Base-by-base conservation (phyloP, 1,284 basidiomycete species). In the Pascua guehoae region DNA sequence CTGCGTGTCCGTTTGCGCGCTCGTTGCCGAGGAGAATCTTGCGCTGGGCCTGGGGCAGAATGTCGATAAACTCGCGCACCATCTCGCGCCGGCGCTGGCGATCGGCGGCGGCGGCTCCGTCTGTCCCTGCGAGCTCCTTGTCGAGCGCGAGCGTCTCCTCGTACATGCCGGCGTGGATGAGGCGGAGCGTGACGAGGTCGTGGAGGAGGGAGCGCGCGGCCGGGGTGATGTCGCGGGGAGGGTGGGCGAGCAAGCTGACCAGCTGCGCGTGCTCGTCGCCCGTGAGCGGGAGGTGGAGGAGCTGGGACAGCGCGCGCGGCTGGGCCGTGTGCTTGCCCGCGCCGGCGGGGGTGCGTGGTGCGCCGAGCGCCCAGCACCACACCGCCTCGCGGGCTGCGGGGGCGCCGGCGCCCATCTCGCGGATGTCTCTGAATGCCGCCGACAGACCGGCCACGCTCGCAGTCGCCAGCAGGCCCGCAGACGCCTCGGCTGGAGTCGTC, bases 141-240 rank as follows among this genome's bases (percentile, higher is more conserved):
- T 91, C 89, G 39, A 89, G 80, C 71, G 86, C 86, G 61, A 91
- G 82, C 1, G 88, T 88, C 38, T 85, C 84, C 0, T 83, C 79
- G 67, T 88, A 86, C 59, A 84, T 82, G 5, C 89, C 89, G 8
- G 81, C 81, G 67, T 90, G 87, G 38, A 91, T 83, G 5, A 91
- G 81, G 12, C 89, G 85, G 10, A 88, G 83, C 55, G 86, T 89
- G 38, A 90, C 81, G n/a, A 92, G 81, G 66, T 91, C 88, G 71
- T 91, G 89, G 0, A 92, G 74, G 12, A 85, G 78, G 2, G 84
- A 80, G 17, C 86, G 74, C 1, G 84, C 83, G 0, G 78, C 60
- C 0, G 79, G 58, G 0, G 83, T 72, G 24, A 86, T 72, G 36
- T 78, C 66, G 40, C 79, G 63, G 0, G 86, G 83, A 5, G 76